Conservation (phyloP, 805 yeast genomes). For the Barnettozyma vustinii region DNA sequence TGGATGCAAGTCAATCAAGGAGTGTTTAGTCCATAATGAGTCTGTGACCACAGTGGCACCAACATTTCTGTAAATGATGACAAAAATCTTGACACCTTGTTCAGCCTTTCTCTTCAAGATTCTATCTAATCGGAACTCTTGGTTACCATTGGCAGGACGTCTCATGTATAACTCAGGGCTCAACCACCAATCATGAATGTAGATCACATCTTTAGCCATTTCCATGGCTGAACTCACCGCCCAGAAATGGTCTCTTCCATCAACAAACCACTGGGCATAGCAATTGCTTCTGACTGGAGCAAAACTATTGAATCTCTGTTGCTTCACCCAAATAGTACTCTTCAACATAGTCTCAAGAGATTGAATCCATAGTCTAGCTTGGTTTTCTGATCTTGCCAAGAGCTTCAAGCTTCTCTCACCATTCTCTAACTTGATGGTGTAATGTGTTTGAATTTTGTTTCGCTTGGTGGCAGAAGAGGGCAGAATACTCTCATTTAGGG, state of each 20-base stretch:
- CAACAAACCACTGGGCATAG: conserved; percentile 95
- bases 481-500: conserved; percentile 20
- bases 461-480: conserved; percentile 15
- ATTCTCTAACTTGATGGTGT: conserved; percentile 57
- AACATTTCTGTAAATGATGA: conserved; percentile 89
- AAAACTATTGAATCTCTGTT: conserved; percentile 79
- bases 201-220: conserved; percentile 90
- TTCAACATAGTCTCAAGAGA: conserved; percentile 67
- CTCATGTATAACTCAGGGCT: conserved; percentile 90
- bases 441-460: conserved; percentile 46
- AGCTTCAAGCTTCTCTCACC: conserved; percentile 74
- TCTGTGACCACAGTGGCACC: conserved; percentile 92
- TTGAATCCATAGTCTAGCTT: conserved; percentile 67
- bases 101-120: conserved; percentile 84
- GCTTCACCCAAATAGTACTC: conserved; percentile 65
- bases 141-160: conserved; percentile 93
- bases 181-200: conserved; percentile 98
- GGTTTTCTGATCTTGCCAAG: conserved; percentile 59
- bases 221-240: conserved; percentile 88
- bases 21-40: conserved; percentile 91
- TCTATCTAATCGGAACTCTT: conserved; percentile 88
- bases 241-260: conserved; percentile 95
- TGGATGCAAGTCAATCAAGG: conserved; percentile 75
- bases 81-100: conserved; percentile 90
- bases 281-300: conserved; percentile 86